Percentiles rank a stretch among this genome's conserved stretches.
phyloP scores from a whole-genome alignment of 2,329 filamentous ascomycete species.

The Diaporthe aspalathi region DNA sequence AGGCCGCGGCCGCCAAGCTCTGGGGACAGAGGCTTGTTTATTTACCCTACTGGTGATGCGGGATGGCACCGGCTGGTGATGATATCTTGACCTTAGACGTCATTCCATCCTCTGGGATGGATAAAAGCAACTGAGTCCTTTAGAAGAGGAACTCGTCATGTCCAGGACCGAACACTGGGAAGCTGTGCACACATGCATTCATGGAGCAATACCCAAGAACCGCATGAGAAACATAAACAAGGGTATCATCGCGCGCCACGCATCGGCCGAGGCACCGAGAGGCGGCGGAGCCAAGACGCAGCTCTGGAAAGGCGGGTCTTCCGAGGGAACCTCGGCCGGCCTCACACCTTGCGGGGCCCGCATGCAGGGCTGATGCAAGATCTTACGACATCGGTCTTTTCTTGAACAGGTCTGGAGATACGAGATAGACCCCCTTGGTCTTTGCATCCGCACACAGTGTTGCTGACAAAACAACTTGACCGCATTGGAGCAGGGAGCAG shows the following conservation, averaged over 20 bases:
- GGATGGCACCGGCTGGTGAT: neutral
- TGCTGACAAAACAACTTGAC: neutral
- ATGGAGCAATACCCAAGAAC: too few relatives aligned
- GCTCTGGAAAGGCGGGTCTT: slow-evolving; percentile 17
- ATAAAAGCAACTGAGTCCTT: too few relatives aligned
- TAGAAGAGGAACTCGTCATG: too few relatives aligned
- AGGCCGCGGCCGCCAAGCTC: slow-evolving; percentile 16
- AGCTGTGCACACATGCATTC: neutral
- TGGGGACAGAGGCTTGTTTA: neutral
- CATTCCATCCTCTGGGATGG: neutral
- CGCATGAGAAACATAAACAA: neutral
- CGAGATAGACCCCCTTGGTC: too few relatives aligned
- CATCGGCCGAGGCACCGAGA: slow-evolving; percentile 22
- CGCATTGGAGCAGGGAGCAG: too few relatives aligned
- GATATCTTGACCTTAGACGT: neutral
- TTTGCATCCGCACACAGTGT: neutral
- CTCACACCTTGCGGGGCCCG: neutral
- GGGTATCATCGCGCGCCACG: neutral
- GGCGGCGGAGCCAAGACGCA: slow-evolving; percentile 11
- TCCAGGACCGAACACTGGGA: too few relatives aligned
- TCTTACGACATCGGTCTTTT: slow-evolving; percentile 13
- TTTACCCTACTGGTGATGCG: neutral
- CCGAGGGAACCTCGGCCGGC: slow-evolving; percentile 27
- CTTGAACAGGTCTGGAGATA: neutral
- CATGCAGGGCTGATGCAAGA: neutral